phyloP scores from a whole-genome alignment of 2,329 filamentous ascomycete genomes.

The Cytospora chrysosperma region DNA sequence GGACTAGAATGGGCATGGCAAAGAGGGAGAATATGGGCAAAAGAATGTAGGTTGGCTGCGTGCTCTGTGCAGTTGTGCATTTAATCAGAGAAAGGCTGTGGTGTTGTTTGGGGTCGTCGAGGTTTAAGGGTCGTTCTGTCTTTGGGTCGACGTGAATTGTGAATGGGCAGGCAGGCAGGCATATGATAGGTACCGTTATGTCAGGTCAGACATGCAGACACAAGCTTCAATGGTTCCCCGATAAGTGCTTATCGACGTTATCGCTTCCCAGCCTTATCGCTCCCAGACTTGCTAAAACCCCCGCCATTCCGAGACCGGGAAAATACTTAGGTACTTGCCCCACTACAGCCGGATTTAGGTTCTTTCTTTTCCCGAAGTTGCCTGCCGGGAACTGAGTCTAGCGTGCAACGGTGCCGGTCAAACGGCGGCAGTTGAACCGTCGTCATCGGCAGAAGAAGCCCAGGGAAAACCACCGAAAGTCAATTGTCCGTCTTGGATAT shows the following conservation, averaged over 20 bases:
- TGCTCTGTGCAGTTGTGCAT: not conserved
- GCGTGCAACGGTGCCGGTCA: not conserved
- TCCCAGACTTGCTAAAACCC: too few relatives aligned
- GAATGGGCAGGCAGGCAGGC: not conserved
- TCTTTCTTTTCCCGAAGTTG: not conserved
- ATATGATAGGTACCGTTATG: too few relatives aligned
- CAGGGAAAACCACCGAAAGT: not conserved
- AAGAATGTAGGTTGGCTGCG: not conserved
- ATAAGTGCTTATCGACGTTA: not conserved
- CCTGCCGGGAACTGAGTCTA: not conserved
- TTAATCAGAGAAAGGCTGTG: not conserved
- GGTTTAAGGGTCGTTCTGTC: not conserved
- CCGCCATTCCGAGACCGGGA: not conserved
- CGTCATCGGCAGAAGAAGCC: not conserved
- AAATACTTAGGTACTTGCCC: not conserved
- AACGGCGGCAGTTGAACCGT: not conserved
- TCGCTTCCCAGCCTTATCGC: not conserved
- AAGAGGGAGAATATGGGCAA: not conserved
- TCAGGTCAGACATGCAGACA: not conserved
- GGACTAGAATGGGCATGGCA: not conserved
- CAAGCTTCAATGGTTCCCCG: not conserved
- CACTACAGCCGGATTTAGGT: not conserved
- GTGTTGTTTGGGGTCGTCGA: not conserved
- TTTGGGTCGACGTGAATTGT: not conserved
- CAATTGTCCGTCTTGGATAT: not conserved